Percentiles rank a stretch among this genome's conserved stretches.
These are phyloP conservation scores for Lactarius sp. DNA, from an alignment of 768 basidiomycete species.

Conservation along the genomic window DNA sequence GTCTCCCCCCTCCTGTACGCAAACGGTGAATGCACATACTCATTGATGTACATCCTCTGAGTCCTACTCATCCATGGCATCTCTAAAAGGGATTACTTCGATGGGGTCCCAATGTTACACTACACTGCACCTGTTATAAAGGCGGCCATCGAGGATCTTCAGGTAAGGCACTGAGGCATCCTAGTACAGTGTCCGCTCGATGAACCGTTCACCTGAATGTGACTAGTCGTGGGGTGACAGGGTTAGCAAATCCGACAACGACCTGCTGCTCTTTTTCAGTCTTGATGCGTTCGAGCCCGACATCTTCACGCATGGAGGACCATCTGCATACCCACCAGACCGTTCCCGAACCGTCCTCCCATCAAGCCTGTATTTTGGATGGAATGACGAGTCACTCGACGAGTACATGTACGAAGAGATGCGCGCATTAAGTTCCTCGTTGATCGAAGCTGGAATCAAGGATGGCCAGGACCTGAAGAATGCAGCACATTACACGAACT, in stretches of 20 bases:
- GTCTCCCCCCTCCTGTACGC: constrained; percentile 30
- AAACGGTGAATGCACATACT: constrained; percentile 14
- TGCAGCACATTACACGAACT: not conserved
- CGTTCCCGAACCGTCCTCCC: constrained; percentile 18
- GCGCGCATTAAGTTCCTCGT: not conserved
- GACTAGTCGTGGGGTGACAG: constrained; percentile 44
- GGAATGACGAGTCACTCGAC: constrained; percentile 38
- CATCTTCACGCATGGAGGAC: constrained; percentile 17
- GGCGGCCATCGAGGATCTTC: constrained; percentile 1
- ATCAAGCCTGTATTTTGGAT: constrained; percentile 35
- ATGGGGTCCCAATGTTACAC: constrained; percentile 4
- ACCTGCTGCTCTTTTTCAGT: constrained; percentile 38
- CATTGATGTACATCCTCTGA: not conserved
- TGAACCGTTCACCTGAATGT: not conserved
- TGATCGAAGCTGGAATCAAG: not conserved
- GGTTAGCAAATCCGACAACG: constrained; percentile 32
- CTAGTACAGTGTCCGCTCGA: not conserved
- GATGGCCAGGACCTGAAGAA: not conserved
- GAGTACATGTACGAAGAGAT: constrained; percentile 2
- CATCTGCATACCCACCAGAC: constrained; percentile 24
- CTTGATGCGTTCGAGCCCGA: constrained; percentile 15
- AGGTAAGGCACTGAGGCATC: not conserved
- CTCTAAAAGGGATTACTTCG: not conserved
- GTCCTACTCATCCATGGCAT: constrained; percentile 9
- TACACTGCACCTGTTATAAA: constrained; percentile 4